Evolutionary conservation across 257 asterid genomes (phyloP).

Genomic region (Haberlea rhodopensis): DNA sequence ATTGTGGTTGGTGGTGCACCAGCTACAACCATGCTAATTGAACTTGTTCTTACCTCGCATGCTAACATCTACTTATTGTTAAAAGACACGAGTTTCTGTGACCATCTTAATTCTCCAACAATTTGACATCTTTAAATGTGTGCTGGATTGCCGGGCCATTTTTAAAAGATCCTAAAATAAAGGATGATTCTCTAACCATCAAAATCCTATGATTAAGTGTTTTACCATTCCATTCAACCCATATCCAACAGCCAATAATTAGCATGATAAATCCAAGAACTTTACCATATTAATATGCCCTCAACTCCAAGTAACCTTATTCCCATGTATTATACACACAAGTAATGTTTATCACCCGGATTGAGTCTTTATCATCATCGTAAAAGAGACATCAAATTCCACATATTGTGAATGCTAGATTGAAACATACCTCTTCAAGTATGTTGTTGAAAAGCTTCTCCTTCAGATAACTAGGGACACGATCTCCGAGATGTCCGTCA

Average conservation of each 20-base stretch:
- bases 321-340: not conserved
- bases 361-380: not conserved
- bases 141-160: not conserved
- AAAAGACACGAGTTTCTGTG: not conserved
- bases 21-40: not conserved
- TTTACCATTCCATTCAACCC: not conserved
- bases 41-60: not conserved
- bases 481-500: constrained; percentile 77
- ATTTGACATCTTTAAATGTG: not conserved
- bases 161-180: not conserved
- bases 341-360: not conserved
- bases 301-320: not conserved
- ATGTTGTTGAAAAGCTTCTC: constrained; percentile 68
- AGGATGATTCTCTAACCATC: not conserved
- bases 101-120: not conserved
- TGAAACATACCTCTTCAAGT: constrained; percentile 52
- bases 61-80: not conserved
- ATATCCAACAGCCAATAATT: too few species aligned
- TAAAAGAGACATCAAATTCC: not conserved
- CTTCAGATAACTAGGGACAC: constrained; percentile 64
- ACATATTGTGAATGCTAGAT: not conserved
- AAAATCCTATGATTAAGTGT: not conserved
- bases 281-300: not conserved
- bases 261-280: too few species aligned
- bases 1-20: not conserved